A percentile compares a stretch with the other conserved stretches of the same genome.
phyloP scores from a whole-genome alignment of 2,329 filamentous ascomycete species.

The Phialocephala sp. region DNA sequence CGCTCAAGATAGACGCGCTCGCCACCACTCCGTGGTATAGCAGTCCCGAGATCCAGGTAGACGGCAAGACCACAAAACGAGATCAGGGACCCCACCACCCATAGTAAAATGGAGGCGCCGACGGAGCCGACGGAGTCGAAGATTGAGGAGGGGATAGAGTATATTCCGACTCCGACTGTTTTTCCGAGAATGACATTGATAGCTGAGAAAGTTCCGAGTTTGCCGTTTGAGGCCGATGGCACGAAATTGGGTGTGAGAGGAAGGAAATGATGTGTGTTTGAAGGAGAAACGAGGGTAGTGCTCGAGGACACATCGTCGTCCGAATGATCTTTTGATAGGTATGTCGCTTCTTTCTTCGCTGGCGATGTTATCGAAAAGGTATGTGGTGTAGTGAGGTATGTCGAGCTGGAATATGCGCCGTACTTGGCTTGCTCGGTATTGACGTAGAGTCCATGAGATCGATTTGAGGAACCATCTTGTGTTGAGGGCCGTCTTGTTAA shows the following conservation, averaged over 20 bases:
- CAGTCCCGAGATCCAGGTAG: conserved; percentile 53
- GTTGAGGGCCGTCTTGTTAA: conserved; percentile 17
- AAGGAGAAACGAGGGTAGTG: conserved; percentile 29
- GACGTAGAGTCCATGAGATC: conserved; percentile 21
- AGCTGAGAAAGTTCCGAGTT: conserved; percentile 46
- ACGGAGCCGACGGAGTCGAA: conserved; percentile 60
- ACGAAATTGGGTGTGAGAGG: conserved; percentile 33
- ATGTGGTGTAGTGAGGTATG: conserved; percentile 37
- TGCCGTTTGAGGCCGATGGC: conserved; percentile 34
- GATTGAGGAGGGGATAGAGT: conserved; percentile 62
- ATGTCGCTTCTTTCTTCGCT: conserved; percentile 18
- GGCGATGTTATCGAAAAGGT: conserved; percentile 28
- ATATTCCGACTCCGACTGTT: conserved; percentile 52
- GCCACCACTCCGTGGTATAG: conserved; percentile 54
- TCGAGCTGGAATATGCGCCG: conserved; percentile 30
- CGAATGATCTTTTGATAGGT: conserved; percentile 14
- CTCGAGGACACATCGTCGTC: conserved; percentile 31
- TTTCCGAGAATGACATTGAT: conserved; percentile 48
- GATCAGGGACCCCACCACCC: conserved; percentile 56
- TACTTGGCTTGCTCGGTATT: conserved; percentile 26
- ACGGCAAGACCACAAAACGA: conserved; percentile 53
- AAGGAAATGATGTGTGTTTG: conserved; percentile 24
- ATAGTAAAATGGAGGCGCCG: conserved; percentile 58
- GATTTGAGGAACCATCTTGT: conserved; percentile 11
- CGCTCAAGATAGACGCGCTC: conserved; percentile 60